phyloP scores from a whole-genome alignment of 106 monocot genomes.

The Dioscorea zingiberensis region DNA sequence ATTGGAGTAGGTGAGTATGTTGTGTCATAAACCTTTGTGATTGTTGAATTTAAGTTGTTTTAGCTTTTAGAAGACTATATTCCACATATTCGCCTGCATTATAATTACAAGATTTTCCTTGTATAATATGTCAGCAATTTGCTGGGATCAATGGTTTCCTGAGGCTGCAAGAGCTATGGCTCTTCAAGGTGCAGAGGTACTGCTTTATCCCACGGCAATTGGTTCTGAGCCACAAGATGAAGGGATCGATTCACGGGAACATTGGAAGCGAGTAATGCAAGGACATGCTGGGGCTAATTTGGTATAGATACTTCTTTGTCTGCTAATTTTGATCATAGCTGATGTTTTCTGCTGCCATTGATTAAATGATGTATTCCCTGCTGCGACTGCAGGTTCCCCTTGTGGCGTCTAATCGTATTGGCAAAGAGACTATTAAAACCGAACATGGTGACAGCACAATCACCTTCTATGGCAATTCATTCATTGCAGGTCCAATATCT shows the following conservation, averaged over 20 bases:
- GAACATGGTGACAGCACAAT: conserved; percentile 86
- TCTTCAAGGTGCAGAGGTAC: conserved; percentile 91
- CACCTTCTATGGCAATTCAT: conserved; percentile 90
- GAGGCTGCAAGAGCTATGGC: conserved; percentile 89
- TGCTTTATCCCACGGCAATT: conserved; percentile 93
- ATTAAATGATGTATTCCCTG: not conserved
- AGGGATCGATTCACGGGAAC: conserved; percentile 76
- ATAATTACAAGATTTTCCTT: no score
- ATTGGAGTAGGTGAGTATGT: conserved; percentile 81
- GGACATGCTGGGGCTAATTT: conserved; percentile 97
- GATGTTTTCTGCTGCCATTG: not conserved
- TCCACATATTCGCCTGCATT: not conserved
- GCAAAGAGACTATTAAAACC: conserved; percentile 74
- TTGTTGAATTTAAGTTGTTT: not conserved
- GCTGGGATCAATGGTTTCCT: conserved; percentile 99
- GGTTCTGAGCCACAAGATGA: conserved; percentile 94
- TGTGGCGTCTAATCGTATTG: conserved; percentile 86
- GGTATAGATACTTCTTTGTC: conserved; percentile 28
- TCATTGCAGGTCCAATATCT: conserved; percentile 55
- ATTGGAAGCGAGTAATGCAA: conserved; percentile 95
- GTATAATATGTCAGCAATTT: conserved; percentile 52
- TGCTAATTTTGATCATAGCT: not conserved
- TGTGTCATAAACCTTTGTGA: not conserved
- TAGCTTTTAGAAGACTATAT: not conserved
- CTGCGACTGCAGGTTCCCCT: conserved; percentile 71